These are phyloP conservation scores for Naumovozyma baii DNA, from an alignment of 805 yeast species.

Conservation along the genomic window DNA sequence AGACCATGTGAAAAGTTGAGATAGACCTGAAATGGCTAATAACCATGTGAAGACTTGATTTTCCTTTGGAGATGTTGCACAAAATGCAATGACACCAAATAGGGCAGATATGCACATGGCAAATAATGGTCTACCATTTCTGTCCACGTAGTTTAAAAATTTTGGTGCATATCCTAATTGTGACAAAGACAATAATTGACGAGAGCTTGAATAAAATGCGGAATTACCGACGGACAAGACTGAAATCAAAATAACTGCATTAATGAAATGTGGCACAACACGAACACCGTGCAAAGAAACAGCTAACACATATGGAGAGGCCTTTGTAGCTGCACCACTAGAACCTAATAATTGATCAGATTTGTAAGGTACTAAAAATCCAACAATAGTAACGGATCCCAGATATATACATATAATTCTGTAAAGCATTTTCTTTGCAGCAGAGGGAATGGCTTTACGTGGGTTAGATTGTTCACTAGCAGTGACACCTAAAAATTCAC, in stretches of 20 bases:
- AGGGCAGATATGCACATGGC: slow-evolving; percentile 44
- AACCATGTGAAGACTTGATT: slow-evolving; percentile 56
- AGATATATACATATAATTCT: slow-evolving; percentile 44
- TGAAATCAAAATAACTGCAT: slow-evolving; percentile 61
- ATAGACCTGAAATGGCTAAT: slow-evolving; percentile 50
- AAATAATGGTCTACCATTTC: slow-evolving; percentile 51
- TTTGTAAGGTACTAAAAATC: slow-evolving; percentile 46
- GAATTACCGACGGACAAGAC: slow-evolving; percentile 72
- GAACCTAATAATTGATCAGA: slow-evolving; percentile 37
- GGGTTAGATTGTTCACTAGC: slow-evolving; percentile 52
- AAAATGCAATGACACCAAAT: slow-evolving; percentile 54
- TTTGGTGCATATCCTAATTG: slow-evolving; percentile 62
- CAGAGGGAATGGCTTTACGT: slow-evolving; percentile 45
- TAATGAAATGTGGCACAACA: slow-evolving; percentile 63
- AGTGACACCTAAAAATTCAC: slow-evolving; percentile 49
- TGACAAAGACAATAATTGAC: slow-evolving; percentile 62
- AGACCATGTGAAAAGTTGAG: slow-evolving; percentile 55
- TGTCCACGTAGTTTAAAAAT: slow-evolving; percentile 44
- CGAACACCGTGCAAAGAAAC: slow-evolving; percentile 48
- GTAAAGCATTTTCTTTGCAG: slow-evolving; percentile 47
- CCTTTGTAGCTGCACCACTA: slow-evolving; percentile 36
- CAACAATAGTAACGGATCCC: slow-evolving; percentile 38
- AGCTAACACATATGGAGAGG: slow-evolving; percentile 67
- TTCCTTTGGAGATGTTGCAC: slow-evolving; percentile 54
- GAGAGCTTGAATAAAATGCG: slow-evolving; percentile 60